Base-by-base conservation (phyloP, 2,329 filamentous ascomycete genomes). In the Trichophaea hybrida region DNA sequence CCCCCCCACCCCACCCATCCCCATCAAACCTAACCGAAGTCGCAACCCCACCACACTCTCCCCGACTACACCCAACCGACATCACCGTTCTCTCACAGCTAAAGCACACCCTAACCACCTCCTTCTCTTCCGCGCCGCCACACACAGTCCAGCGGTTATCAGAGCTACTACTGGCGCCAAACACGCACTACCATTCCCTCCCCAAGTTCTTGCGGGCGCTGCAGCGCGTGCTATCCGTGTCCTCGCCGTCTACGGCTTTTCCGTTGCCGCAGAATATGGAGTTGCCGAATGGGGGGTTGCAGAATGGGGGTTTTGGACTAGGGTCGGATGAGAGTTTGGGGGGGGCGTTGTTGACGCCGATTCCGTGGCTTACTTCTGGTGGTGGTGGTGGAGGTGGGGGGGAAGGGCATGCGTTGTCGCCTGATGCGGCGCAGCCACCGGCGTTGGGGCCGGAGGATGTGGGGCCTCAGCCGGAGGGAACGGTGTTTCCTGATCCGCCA, bases 101-200 rank as follows among this genome's bases (percentile, higher is more conserved):
- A 65, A 77, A 73, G 43, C 72, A 73, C 5, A 82, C 83, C 13
- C 75, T 95, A 43, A 76, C 73, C 54, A 76, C 75, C 2, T 80
- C 79, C 65, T 98, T 98, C 72, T 70, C 80, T 24, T 75, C 76
- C 2, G 80, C 86, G 67, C 91, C 93, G 1, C 93, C 93, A 0
- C 88, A 97, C 71, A 97, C 93, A 2, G 80, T 96, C 63, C 93
- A 98, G 73, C 85, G 93, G 43, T 79, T 98, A 24, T 82, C 89
- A 24, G 93, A 98, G 75, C 83, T 97, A 34, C 76, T 95, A 4
- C 76, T 94, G 38, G 74, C 77, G 32, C 93, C 93, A 1, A 84
- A 77, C 61, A 78, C 78, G 58, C 86, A 95, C 73, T 96, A 97
- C 75, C 82, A 80, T 62, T 85, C 83, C 57, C 78, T 97, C 2